A percentile compares a stretch with the other conserved stretches of the same genome.
phyloP scores from a whole-genome alignment of 2,329 filamentous ascomycete genomes.

The Nemania sp. region DNA sequence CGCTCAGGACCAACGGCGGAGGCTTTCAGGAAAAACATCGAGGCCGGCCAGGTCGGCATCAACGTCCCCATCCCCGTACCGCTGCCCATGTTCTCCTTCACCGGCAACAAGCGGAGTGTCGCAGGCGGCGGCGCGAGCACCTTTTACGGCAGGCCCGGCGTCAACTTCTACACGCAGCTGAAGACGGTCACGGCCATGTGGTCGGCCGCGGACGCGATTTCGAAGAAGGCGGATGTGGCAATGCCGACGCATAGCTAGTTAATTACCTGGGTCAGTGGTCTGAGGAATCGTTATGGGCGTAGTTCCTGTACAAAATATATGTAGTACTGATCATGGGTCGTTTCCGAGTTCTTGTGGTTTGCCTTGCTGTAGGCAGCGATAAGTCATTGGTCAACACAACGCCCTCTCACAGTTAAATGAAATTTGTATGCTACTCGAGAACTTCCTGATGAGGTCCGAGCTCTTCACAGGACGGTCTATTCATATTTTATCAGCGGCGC shows the following conservation, averaged over 20 bases:
- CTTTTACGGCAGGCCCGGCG: slow-evolving; percentile 90
- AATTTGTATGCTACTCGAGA: not conserved
- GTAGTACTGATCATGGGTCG: not conserved
- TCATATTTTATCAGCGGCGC: too few relatives aligned
- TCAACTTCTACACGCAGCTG: slow-evolving; percentile 94
- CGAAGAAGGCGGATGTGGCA: slow-evolving; percentile 80
- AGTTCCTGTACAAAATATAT: too few relatives aligned
- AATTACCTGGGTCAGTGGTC: not conserved
- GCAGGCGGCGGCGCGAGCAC: slow-evolving; percentile 90
- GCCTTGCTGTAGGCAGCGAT: not conserved
- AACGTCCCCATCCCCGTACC: slow-evolving; percentile 80
- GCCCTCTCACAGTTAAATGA: not conserved
- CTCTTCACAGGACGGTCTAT: too few relatives aligned
- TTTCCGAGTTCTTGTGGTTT: not conserved
- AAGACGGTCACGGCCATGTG: slow-evolving; percentile 97
- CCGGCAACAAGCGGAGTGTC: slow-evolving; percentile 83
- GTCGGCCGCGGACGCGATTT: slow-evolving; percentile 82
- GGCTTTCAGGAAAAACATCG: slow-evolving; percentile 77
- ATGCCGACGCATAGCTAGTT: slow-evolving; percentile 68
- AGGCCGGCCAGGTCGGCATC: slow-evolving; percentile 84
- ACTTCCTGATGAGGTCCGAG: too few relatives aligned
- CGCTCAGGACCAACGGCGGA: slow-evolving; percentile 75
- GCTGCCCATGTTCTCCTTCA: slow-evolving; percentile 73
- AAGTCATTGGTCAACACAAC: not conserved
- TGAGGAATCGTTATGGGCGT: too few relatives aligned